These are phyloP conservation scores for Apostasia shenzhenica DNA, from an alignment of 106 monocot species.

Conservation along the genomic window DNA sequence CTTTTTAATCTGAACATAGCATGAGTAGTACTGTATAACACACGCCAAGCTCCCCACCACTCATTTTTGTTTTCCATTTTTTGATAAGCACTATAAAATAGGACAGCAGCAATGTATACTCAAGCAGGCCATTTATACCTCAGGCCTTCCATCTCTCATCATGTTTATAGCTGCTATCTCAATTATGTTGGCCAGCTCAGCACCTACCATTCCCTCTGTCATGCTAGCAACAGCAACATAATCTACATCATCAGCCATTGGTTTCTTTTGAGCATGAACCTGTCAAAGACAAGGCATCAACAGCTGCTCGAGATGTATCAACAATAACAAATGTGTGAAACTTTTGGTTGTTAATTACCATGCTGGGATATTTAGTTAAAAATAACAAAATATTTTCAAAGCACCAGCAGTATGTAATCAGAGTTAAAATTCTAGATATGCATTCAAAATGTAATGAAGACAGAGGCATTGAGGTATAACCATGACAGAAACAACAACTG, in stretches of 20 bases:
- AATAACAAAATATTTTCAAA: too few species aligned
- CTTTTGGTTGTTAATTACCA: neutral
- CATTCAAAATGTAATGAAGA: too few species aligned
- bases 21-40: too few species aligned
- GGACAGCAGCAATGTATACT: neutral
- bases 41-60: too few species aligned
- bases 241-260: slow-evolving; percentile 80
- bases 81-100: too few species aligned
- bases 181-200: slow-evolving; percentile 80
- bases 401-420: too few species aligned
- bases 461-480: too few species aligned
- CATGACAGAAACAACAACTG: too few species aligned
- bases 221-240: slow-evolving; percentile 81
- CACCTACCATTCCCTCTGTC: slow-evolving; percentile 97
- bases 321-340: neutral
- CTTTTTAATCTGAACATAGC: too few species aligned
- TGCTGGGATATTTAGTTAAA: neutral
- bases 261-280: slow-evolving; percentile 89
- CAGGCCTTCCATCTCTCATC: slow-evolving; percentile 73
- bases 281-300: slow-evolving; percentile 19
- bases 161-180: slow-evolving; percentile 90
- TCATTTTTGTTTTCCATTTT: too few species aligned
- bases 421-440: too few species aligned
- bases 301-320: neutral
- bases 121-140: slow-evolving; percentile 32